Conservation (phyloP, 768 basidiomycete species). For the Hortiboletus campestris region DNA sequence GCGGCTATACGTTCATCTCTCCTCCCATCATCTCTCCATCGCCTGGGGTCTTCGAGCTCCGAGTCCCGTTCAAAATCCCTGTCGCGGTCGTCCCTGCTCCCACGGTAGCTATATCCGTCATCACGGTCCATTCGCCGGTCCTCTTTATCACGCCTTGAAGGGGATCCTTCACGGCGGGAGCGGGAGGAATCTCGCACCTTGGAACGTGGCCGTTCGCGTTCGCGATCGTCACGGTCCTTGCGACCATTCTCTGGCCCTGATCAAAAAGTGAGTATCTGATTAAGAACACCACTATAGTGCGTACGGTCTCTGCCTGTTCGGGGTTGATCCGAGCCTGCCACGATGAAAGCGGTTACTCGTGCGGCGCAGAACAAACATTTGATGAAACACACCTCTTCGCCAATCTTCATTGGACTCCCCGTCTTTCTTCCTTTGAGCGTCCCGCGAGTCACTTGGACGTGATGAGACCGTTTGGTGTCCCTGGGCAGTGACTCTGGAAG, state of each 20-base stretch:
- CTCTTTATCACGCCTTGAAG: constrained; percentile 47
- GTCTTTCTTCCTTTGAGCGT: constrained; percentile 61
- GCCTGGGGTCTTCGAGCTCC: constrained; percentile 66
- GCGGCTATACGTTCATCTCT: constrained; percentile 72
- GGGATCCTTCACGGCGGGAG: constrained; percentile 56
- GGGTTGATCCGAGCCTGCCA: constrained; percentile 45
- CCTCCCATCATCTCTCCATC: constrained; percentile 82
- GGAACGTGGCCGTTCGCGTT: constrained; percentile 65
- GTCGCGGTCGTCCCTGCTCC: constrained; percentile 39
- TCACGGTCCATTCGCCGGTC: constrained; percentile 38
- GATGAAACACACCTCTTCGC: constrained; percentile 64
- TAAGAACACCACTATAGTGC: constrained; percentile 13
- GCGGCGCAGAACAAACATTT: neutral
- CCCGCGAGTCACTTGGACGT: constrained; percentile 58
- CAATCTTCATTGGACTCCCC: constrained; percentile 81
- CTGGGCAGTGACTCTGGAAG: constrained; percentile 41
- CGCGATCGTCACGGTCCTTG: constrained; percentile 59
- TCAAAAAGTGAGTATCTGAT: constrained; percentile 9
- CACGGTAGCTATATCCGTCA: constrained; percentile 24
- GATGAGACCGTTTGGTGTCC: constrained; percentile 36
- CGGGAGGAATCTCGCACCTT: constrained; percentile 62
- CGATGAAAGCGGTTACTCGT: neutral
- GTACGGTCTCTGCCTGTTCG: constrained; percentile 61
- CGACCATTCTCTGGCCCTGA: constrained; percentile 54
- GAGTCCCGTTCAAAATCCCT: constrained; percentile 45